Base-by-base conservation (phyloP, 108 stramenopile genomes). In the Cyclostephanos invisitatus region DNA sequence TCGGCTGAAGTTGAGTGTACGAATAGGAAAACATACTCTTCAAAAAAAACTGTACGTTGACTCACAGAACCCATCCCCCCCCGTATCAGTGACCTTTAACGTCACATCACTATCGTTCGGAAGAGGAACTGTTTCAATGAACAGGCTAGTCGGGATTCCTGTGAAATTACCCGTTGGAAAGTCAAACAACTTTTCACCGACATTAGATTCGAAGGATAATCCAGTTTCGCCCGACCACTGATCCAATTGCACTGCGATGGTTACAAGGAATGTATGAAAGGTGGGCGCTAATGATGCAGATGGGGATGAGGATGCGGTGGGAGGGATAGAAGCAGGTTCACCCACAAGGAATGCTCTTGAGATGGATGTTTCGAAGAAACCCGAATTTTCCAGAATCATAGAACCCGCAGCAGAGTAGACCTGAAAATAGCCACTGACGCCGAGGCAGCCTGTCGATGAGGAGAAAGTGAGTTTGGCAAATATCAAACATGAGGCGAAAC, bases 141-240 rank as follows among this genome's bases (percentile, higher is more conserved):
- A 29, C 7, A 42, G 32, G 12, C 62, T 37, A 14, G 40, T 51
- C 8, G 71, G 62, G 18, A 62, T 50, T 24, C 7, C 51, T 18
- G 6, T 32, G 24, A 63, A 72, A n/a, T 20, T 50, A 22, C 62
- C 71, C 24, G 71, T 48, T 7, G 71, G 48, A 62, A 62, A 72
- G 21, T 72, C 71, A 42, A 32, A 55, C 14, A 61, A 54, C 17
- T 25, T 50, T 3, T 47, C 38, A 2, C 66, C 29, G 18, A 25
- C 49, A 40, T 62, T 49, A 15, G 71, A 64, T 11, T 17, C 35
- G 55, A 72, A 6, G 21, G 50, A 72, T 11, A 72, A 25, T 32
- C 71, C 71, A 42, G 62, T 63, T 63, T 67, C 66, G 18, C 24
- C 36, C 21, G 62, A 42, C 71, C 71, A 72, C 28, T 72, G 59